These are phyloP conservation scores for Arthromyces matolae DNA, from an alignment of 768 basidiomycete species.

Conservation along the genomic window DNA sequence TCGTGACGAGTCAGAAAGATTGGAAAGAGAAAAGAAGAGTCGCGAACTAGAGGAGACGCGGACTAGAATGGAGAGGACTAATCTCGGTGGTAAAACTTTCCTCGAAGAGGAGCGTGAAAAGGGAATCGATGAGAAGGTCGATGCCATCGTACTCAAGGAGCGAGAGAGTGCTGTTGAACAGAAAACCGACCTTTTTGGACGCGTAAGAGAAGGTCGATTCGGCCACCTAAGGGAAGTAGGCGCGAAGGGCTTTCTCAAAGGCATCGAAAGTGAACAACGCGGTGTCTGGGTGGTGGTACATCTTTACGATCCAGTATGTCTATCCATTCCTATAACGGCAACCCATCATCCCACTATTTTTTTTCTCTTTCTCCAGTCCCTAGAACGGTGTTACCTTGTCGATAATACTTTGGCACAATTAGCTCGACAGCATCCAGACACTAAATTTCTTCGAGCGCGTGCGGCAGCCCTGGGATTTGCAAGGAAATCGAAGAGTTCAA, in stretches of 20 bases:
- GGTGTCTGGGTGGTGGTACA: conserved; percentile 83
- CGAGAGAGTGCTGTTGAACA: conserved; percentile 29
- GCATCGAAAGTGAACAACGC: conserved; percentile 68
- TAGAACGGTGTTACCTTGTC: conserved; percentile 69
- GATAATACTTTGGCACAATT: conserved; percentile 67
- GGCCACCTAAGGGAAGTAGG: conserved; percentile 84
- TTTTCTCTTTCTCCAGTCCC: conserved; percentile 42
- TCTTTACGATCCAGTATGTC: conserved; percentile 73
- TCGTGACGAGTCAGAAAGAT: conserved; percentile 60
- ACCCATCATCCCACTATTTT: conserved; percentile 4
- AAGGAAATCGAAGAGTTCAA: too few species aligned
- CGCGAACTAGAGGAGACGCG: conserved; percentile 52
- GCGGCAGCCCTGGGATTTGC: conserved; percentile 76
- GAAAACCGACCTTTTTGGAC: conserved; percentile 44
- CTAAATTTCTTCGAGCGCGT: conserved; percentile 81
- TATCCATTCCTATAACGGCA: background rate
- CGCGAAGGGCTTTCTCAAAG: conserved; percentile 62
- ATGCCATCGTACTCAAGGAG: conserved; percentile 43
- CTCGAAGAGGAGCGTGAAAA: conserved; percentile 74
- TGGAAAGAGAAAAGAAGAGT: conserved; percentile 49
- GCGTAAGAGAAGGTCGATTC: conserved; percentile 53
- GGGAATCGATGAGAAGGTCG: conserved; percentile 41
- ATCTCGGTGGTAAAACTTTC: conserved; percentile 66
- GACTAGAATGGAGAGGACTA: conserved; percentile 58
- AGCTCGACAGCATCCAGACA: conserved; percentile 64